Evolutionary conservation across 2,329 filamentous ascomycete species (phyloP).

Genomic region (Colletotrichum sidae): DNA sequence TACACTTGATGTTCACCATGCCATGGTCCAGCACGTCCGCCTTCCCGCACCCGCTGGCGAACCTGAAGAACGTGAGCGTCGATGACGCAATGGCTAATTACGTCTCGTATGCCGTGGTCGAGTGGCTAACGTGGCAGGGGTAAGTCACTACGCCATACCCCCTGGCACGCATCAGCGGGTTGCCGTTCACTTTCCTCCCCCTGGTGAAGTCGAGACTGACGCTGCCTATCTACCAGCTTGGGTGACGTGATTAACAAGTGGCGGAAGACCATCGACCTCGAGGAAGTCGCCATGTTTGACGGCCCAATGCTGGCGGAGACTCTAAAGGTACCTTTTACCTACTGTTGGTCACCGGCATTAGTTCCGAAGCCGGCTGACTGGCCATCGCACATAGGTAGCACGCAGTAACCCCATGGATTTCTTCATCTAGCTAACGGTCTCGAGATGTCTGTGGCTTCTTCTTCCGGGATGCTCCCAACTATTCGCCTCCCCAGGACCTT

Average conservation of each 20-base stretch:
- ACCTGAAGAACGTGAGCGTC: constrained; percentile 65
- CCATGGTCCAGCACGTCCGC: constrained; percentile 78
- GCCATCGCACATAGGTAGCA: constrained; percentile 66
- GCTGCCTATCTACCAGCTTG: constrained; percentile 23
- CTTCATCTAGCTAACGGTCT: neutral
- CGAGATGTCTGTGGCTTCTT: constrained; percentile 57
- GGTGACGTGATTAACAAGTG: constrained; percentile 45
- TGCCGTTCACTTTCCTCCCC: too few species aligned
- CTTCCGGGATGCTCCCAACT: constrained; percentile 50
- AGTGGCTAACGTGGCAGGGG: constrained; percentile 81
- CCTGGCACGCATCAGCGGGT: too few species aligned
- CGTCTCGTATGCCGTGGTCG: constrained; percentile 76
- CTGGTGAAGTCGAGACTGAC: neutral
- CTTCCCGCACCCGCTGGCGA: constrained; percentile 80
- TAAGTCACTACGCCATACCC: neutral
- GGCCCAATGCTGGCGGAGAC: constrained; percentile 76
- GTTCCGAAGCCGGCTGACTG: constrained; percentile 76
- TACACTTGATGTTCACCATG: constrained; percentile 67
- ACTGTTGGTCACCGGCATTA: constrained; percentile 79
- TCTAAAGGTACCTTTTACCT: constrained; percentile 78
- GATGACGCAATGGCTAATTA: constrained; percentile 75
- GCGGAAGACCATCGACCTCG: constrained; percentile 71
- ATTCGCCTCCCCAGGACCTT: constrained; percentile 53
- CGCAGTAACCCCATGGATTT: neutral
- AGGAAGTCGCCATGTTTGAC: constrained; percentile 76